A percentile compares a stretch with the other conserved stretches of the same genome.
Evolutionary conservation across 2,329 filamentous ascomycete genomes (phyloP).

Genomic region (Beauveria brongniartii): DNA sequence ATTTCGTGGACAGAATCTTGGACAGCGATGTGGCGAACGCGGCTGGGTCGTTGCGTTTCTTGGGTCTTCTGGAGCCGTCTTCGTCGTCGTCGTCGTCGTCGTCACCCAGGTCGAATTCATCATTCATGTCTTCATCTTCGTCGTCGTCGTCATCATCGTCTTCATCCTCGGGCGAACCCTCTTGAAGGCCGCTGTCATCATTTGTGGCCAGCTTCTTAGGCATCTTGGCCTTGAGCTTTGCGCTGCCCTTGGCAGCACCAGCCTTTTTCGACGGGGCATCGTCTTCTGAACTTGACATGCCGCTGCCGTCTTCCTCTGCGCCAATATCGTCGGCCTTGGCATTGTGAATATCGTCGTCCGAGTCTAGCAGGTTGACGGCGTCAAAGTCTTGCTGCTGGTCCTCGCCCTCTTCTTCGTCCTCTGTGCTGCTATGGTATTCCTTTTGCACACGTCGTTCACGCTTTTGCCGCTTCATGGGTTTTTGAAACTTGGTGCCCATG

Average conservation of each 20-base stretch:
- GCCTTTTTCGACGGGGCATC: conserved; percentile 24
- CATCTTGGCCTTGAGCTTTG: conserved; percentile 21
- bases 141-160: conserved; percentile 23
- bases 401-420: conserved; percentile 27
- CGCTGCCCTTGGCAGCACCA: conserved; percentile 20
- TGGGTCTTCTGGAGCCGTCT: conserved; percentile 35
- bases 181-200: conserved; percentile 28
- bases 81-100: conserved; percentile 23
- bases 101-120: conserved; percentile 26
- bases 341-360: conserved; percentile 49
- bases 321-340: conserved; percentile 42
- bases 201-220: conserved; percentile 22
- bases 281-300: conserved; percentile 29
- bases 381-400: conserved; percentile 34
- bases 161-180: conserved; percentile 16
- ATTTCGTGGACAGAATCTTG: conserved; percentile 85
- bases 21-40: conserved; percentile 90
- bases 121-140: conserved; percentile 30
- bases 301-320: conserved; percentile 29
- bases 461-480: conserved; percentile 47
- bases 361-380: conserved; percentile 47
- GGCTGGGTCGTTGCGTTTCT: conserved; percentile 84
- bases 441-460: conserved; percentile 27
- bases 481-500: conserved; percentile 23
- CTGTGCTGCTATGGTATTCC: conserved; percentile 47